Conservation (phyloP, 1,139 yeast species). For the Debaryomyces robertsiae region DNA sequence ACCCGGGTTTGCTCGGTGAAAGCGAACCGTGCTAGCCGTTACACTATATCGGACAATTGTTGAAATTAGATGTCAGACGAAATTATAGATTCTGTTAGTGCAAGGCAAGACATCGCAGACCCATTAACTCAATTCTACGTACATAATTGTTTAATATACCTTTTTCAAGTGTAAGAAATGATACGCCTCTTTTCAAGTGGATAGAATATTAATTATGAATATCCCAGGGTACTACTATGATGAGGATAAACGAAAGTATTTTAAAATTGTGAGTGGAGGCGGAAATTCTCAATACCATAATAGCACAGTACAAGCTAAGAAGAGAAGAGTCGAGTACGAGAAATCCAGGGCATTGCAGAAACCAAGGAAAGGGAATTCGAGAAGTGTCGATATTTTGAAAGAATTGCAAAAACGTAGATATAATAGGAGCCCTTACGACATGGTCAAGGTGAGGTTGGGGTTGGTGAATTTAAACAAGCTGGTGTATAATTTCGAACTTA, state of each 20-base stretch:
- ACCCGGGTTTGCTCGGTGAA: conserved; percentile 84
- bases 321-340: conserved; percentile 22
- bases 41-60: conserved; percentile 64
- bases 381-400: background rate
- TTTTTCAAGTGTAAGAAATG: too few species aligned
- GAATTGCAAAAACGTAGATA: background rate
- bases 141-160: too few species aligned
- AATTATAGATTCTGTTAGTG: too few species aligned
- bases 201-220: conserved; percentile 15
- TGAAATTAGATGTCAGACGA: background rate
- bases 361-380: background rate
- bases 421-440: background rate
- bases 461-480: conserved; percentile 3
- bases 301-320: conserved; percentile 32
- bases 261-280: conserved; percentile 46
- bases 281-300: conserved; percentile 33
- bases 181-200: too few species aligned
- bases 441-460: conserved; percentile 1
- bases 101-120: too few species aligned
- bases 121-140: too few species aligned
- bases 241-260: conserved; percentile 42
- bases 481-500: conserved; percentile 3
- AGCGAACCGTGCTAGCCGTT: conserved; percentile 85
- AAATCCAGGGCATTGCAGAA: background rate
- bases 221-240: conserved; percentile 56